Evolutionary conservation across 2,329 filamentous ascomycete species (phyloP).

Genomic region (Neofusicoccum laricinum): DNA sequence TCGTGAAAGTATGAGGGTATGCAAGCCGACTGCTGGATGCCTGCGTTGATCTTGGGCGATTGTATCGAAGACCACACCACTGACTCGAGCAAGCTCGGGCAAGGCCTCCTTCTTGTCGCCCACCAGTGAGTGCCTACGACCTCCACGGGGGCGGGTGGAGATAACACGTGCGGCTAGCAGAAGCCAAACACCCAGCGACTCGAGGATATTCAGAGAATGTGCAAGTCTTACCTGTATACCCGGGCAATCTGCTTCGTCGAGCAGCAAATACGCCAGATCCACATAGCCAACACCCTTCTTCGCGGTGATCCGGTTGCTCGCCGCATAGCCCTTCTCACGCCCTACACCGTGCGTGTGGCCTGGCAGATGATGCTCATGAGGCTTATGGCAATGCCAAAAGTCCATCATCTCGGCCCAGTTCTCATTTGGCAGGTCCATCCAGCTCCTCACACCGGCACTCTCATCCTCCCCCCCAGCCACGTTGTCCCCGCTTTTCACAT

Average conservation of each 20-base stretch:
- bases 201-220: no score
- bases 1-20: neutral
- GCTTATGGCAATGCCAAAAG: slow-evolving; percentile 99
- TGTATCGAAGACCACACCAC: slow-evolving; percentile 58
- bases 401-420: slow-evolving; percentile 99
- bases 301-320: slow-evolving; percentile 69
- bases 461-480: slow-evolving; percentile 16
- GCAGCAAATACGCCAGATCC: slow-evolving; percentile 73
- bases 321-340: slow-evolving; percentile 71
- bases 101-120: slow-evolving; percentile 57
- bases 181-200: no score
- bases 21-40: neutral
- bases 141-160: no score
- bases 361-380: slow-evolving; percentile 60
- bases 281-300: slow-evolving; percentile 70
- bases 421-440: slow-evolving; percentile 93
- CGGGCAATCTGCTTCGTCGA: slow-evolving; percentile 65
- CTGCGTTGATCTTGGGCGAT: slow-evolving; percentile 50
- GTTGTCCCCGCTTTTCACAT: slow-evolving; percentile 15
- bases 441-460: slow-evolving; percentile 45
- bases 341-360: slow-evolving; percentile 35
- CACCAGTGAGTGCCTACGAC: slow-evolving; percentile 19
- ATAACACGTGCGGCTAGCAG: no score
- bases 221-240: slow-evolving; percentile 41
- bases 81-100: slow-evolving; percentile 26